A percentile compares a stretch with the other conserved stretches of the same genome.
Conservation (phyloP, 2,329 filamentous ascomycete species). For the Aspergillus quadrilineatus region DNA sequence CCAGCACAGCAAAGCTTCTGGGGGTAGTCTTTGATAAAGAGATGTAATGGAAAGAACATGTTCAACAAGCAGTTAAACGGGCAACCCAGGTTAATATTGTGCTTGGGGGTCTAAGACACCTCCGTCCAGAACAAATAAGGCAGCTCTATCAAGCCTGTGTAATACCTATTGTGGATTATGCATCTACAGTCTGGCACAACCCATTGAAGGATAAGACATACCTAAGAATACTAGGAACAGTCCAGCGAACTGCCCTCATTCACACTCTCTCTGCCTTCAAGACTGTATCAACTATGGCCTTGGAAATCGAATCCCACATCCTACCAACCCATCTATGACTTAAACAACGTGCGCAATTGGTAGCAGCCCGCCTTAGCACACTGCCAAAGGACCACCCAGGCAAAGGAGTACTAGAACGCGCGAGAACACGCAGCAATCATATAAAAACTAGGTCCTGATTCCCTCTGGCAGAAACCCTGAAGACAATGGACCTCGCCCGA, state of each 20-base stretch:
- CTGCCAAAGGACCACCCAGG: not conserved
- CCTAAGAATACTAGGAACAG: too few relatives aligned
- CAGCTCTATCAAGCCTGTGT: slow-evolving; percentile 26
- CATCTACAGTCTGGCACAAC: slow-evolving; percentile 24
- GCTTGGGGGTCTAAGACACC: slow-evolving; percentile 20
- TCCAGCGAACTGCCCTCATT: too few relatives aligned
- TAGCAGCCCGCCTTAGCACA: not conserved
- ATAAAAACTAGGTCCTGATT: not conserved
- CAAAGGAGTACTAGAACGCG: not conserved
- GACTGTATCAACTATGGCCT: too few relatives aligned
- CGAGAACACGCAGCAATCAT: not conserved
- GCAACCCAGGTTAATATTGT: slow-evolving; percentile 19
- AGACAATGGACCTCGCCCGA: not conserved
- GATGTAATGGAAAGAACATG: slow-evolving; percentile 25
- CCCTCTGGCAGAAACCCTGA: not conserved
- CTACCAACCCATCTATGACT: too few relatives aligned
- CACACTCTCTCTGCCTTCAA: too few relatives aligned
- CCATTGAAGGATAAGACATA: not conserved
- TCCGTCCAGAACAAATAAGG: slow-evolving; percentile 23
- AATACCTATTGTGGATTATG: slow-evolving; percentile 23
- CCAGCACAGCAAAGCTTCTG: slow-evolving; percentile 25
- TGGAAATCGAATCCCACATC: too few relatives aligned
- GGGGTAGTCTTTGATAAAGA: slow-evolving; percentile 26
- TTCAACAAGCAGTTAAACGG: slow-evolving; percentile 22
- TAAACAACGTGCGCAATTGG: too few relatives aligned